A percentile compares a stretch with the other conserved stretches of the same genome.
Evolutionary conservation across 805 yeast species (phyloP).

Genomic region (Yamadazyma philogaea): DNA sequence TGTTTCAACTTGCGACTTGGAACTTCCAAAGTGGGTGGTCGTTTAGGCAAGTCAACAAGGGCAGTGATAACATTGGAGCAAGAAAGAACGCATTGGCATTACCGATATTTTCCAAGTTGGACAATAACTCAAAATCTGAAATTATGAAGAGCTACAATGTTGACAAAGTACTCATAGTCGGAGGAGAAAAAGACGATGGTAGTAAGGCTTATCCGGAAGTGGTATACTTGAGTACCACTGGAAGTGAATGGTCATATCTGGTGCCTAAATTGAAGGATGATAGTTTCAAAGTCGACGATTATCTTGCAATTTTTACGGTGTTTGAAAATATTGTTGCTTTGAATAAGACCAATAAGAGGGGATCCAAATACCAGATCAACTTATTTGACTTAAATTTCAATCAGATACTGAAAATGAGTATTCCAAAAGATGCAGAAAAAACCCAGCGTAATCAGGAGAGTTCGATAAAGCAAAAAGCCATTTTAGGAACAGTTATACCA

Average conservation of each 20-base stretch:
- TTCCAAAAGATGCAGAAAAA: conserved; percentile 9
- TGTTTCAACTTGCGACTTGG: conserved; percentile 75
- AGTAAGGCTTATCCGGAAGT: conserved; percentile 5
- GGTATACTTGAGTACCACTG: conserved; percentile 1
- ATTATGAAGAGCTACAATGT: conserved; percentile 32
- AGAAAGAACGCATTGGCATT: conserved; percentile 51
- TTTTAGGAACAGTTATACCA: conserved; percentile 39
- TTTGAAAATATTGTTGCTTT: conserved; percentile 14
- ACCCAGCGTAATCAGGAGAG: background rate
- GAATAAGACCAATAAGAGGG: conserved; percentile 6
- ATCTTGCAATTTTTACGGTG: conserved; percentile 13
- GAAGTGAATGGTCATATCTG: conserved; percentile 13
- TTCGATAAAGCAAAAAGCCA: conserved; percentile 23
- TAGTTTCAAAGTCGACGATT: conserved; percentile 7
- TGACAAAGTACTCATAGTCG: conserved; percentile 50
- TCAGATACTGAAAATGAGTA: conserved; percentile 2
- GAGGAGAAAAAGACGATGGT: conserved; percentile 46
- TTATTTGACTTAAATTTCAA: conserved; percentile 13
- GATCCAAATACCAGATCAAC: conserved; percentile 6
- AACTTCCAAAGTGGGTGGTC: conserved; percentile 67
- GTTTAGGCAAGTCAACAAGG: conserved; percentile 33
- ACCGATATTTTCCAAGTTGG: conserved; percentile 45
- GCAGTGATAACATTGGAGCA: conserved; percentile 44
- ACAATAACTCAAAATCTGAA: conserved; percentile 19
- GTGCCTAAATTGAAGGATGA: conserved; percentile 1